Evolutionary conservation across 768 basidiomycete genomes (phyloP).

Genomic region (Tylopilus vinaceipallidus): DNA sequence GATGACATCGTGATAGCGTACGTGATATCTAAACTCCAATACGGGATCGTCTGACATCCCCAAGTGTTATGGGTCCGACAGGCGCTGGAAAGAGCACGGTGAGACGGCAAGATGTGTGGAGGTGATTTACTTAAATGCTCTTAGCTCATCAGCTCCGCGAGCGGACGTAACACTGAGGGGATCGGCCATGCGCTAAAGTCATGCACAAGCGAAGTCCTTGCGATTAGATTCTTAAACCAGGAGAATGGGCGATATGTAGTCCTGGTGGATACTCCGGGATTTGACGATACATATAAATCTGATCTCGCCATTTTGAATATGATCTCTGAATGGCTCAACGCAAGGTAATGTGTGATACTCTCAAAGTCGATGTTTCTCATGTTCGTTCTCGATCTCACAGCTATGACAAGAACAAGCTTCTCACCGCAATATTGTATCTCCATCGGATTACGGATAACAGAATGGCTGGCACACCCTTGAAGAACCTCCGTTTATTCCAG

Average conservation of each 20-base stretch:
- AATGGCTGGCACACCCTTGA: slow-evolving; percentile 33
- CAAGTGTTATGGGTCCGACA: slow-evolving; percentile 23
- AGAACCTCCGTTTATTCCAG: slow-evolving; percentile 35
- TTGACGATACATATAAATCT: slow-evolving; percentile 18
- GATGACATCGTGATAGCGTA: slow-evolving; percentile 14
- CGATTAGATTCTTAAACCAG: slow-evolving; percentile 5
- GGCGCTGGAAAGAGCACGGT: slow-evolving; percentile 12
- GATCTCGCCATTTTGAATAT: slow-evolving; percentile 11
- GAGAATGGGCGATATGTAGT: slow-evolving; percentile 5
- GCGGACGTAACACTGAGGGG: not conserved
- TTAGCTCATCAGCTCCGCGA: slow-evolving; percentile 12
- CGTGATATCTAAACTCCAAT: not conserved
- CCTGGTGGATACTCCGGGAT: slow-evolving; percentile 26
- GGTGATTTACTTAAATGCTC: no score
- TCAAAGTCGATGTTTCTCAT: not conserved
- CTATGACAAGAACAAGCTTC: slow-evolving; percentile 8
- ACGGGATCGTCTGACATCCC: not conserved
- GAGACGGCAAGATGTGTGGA: no score
- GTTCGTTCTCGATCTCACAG: not conserved
- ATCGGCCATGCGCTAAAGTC: slow-evolving; percentile 11
- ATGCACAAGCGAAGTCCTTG: slow-evolving; percentile 5
- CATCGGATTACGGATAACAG: slow-evolving; percentile 41
- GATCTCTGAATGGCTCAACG: slow-evolving; percentile 17
- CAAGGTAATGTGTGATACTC: slow-evolving; percentile 1
- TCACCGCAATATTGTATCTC: slow-evolving; percentile 38